Percentiles rank a stretch among this genome's conserved stretches.
These are phyloP conservation scores for Paramyrothecium sp. DNA, from an alignment of 2,329 filamentous ascomycete species.

Conservation along the genomic window DNA sequence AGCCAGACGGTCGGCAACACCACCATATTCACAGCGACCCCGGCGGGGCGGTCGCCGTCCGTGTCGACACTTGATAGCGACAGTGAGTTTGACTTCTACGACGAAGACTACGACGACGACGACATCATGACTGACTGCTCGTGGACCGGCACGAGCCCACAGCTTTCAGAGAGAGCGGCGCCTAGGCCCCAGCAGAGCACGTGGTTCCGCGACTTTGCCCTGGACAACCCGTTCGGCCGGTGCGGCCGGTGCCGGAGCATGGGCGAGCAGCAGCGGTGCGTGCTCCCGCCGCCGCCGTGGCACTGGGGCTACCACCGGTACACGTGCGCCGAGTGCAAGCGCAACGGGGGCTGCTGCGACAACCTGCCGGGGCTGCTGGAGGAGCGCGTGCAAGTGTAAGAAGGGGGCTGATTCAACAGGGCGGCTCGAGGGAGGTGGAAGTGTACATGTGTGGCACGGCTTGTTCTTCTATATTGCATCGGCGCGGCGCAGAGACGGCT, in stretches of 20 bases:
- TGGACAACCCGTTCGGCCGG: constrained; percentile 1
- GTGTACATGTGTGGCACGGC: no score
- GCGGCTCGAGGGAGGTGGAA: no score
- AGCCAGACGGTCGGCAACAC: background rate
- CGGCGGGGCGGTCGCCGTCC: background rate
- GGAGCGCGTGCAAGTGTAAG: background rate
- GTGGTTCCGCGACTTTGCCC: no score
- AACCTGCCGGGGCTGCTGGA: background rate
- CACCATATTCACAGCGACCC: background rate
- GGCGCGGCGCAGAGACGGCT: no score
- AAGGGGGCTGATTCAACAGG: no score
- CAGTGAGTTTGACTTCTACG: background rate
- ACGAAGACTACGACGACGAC: background rate
- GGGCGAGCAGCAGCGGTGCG: background rate
- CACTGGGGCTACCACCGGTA: background rate
- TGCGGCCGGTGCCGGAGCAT: background rate
- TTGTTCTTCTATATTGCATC: no score
- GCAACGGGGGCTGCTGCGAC: background rate
- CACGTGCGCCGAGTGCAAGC: background rate
- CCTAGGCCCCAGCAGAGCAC: background rate
- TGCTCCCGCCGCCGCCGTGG: background rate
- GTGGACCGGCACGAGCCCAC: background rate
- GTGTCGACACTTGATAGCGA: background rate
- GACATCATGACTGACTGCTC: background rate
- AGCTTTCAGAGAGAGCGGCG: background rate